Evolutionary conservation across 2,329 filamentous ascomycete genomes (phyloP), one percentile per base, ranked within the genome.

Genomic region (Podosphaera fusca): DNA sequence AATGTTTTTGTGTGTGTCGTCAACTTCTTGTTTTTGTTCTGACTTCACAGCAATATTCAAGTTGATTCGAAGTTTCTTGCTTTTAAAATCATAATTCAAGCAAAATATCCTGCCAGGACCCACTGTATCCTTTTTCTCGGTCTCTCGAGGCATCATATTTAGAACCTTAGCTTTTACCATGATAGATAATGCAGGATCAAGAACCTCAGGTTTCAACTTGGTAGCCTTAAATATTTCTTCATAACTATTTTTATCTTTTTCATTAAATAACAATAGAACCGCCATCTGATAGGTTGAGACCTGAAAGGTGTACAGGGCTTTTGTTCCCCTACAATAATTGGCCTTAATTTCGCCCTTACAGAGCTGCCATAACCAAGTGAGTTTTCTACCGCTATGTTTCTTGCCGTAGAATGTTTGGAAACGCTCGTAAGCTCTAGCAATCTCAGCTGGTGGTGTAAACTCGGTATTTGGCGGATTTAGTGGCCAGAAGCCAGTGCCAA

Each of bases 211-310:
- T 61, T 80, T 82, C 46, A 98, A 75, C 61, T 84, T 81, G 2
- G 92, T 96, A 12, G 83, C 81, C 62, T 82, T 82, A 45, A 82
- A 75, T 60, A 96, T 94, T 62, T 95, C 88, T 40, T 94, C 84
- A 69, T 95, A 96, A 35, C 80, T 80, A 62, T 95, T 78, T 9
- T 76, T 82, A 61, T 95, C 88, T 63, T 80, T 82, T 63, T 96
- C 89, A 68, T 98, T 98, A 75, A 95, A 98, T 31, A 96, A 75
- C 54, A 98, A 73, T 34, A 98, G 75, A 58, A 98, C 88, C 0
- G 88, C 90, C 88, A 98, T 95, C 70, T 98, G 92, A 67, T 92
- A 98, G 2, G 90, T 89, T 1, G 90, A 96, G 9, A 98, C 94
- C 69, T 95, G 88, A 75, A 98, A 94, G 1, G 87, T 96, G 69